A percentile compares a stretch with the other conserved stretches of the same genome.
Conservation (phyloP, 768 basidiomycete genomes). For the Calocera cornea region DNA sequence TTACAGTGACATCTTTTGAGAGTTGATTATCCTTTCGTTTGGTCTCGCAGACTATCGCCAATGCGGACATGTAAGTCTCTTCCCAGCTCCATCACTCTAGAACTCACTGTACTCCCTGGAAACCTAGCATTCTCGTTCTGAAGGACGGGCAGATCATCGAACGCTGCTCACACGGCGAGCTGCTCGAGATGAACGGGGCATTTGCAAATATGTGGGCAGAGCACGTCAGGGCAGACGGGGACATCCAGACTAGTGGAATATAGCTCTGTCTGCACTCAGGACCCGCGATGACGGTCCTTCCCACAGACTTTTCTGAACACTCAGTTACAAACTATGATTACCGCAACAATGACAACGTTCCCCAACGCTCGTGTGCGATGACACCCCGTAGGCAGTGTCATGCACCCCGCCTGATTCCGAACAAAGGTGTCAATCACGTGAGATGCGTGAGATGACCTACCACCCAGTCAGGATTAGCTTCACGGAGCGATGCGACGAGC, state of each 20-base stretch:
- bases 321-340: no score
- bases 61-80: conserved; percentile 35
- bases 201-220: conserved; percentile 86
- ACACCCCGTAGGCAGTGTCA: no score
- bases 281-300: no score
- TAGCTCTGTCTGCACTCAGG: no score
- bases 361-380: no score
- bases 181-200: conserved; percentile 53
- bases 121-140: conserved; percentile 67
- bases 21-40: conserved; percentile 12
- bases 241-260: conserved; percentile 17
- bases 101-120: conserved; percentile 29
- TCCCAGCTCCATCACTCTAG: conserved; percentile 16
- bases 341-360: no score
- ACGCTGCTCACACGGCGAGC: conserved; percentile 62
- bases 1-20: background rate
- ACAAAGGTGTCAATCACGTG: no score
- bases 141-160: conserved; percentile 83
- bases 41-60: conserved; percentile 36
- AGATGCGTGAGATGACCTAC: no score
- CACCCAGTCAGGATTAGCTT: no score
- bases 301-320: no score
- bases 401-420: no score
- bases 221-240: conserved; percentile 55
- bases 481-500: no score